These are phyloP conservation scores for Ochetophila trinervis DNA, from an alignment of 306 rosid species.

Conservation along the genomic window DNA sequence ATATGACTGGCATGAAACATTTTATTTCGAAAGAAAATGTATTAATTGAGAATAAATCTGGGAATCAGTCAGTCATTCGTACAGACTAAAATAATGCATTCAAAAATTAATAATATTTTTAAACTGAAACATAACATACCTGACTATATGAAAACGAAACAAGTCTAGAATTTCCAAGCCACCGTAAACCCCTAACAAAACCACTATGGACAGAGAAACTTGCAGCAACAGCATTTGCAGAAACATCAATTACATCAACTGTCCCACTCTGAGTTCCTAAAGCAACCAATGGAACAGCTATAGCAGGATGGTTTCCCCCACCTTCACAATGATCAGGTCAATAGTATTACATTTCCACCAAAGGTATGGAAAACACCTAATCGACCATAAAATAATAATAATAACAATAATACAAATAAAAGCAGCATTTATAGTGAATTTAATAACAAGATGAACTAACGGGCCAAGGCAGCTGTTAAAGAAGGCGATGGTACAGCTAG, in stretches of 20 bases:
- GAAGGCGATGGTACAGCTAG: slow-evolving; percentile 96
- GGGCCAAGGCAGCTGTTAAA: slow-evolving; percentile 88
- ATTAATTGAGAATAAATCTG: not conserved
- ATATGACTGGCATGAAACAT: not conserved
- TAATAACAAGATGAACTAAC: slow-evolving; percentile 57
- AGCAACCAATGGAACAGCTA: slow-evolving; percentile 96
- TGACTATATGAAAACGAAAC: slow-evolving; percentile 93
- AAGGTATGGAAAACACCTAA: slow-evolving; percentile 8
- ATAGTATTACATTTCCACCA: slow-evolving; percentile 6
- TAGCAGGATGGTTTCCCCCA: slow-evolving; percentile 91
- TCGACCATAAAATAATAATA: not conserved
- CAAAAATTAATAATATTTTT: slow-evolving; percentile 12
- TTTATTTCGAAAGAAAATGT: slow-evolving; percentile 3
- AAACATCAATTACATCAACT: slow-evolving; percentile 83
- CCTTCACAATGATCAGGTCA: slow-evolving; percentile 52
- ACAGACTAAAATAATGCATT: slow-evolving; percentile 13
- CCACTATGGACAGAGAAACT: slow-evolving; percentile 81
- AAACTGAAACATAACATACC: slow-evolving; percentile 44
- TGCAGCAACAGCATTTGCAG: slow-evolving; percentile 86
- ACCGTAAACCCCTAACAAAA: slow-evolving; percentile 82
- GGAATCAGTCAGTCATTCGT: not conserved
- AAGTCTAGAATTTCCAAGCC: slow-evolving; percentile 98
- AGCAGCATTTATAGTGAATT: slow-evolving; percentile 32
- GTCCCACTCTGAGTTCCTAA: slow-evolving; percentile 92
- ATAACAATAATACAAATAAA: slow-evolving; percentile 13